Conservation (phyloP, 2,329 filamentous ascomycete species). For the Arachnomyces sp. region DNA sequence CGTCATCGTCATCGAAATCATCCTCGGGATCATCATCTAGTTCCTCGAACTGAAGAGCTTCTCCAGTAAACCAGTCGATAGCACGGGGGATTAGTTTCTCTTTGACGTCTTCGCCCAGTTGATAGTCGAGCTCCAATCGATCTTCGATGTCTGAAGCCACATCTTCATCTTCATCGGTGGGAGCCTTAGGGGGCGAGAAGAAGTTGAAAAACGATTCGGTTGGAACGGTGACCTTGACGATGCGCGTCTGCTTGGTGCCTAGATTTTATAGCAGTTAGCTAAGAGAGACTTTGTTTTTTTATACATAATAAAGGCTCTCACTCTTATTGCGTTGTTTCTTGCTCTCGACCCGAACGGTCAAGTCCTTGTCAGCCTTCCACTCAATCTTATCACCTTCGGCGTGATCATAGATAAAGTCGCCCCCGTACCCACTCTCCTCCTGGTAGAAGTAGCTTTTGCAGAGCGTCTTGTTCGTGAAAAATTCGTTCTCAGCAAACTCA, state of each 20-base stretch:
- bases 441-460: slow-evolving; percentile 99
- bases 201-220: slow-evolving; percentile 99
- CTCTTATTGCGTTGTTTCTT: slow-evolving; percentile 99
- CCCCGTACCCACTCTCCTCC: slow-evolving; percentile 95
- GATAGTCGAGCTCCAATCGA: slow-evolving; percentile 95
- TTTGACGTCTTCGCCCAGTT: slow-evolving; percentile 98
- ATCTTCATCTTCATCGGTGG: slow-evolving; percentile 59
- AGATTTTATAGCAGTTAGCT: too few relatives aligned
- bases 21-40: slow-evolving; percentile 77
- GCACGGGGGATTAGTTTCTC: slow-evolving; percentile 98
- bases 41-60: slow-evolving; percentile 95
- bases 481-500: slow-evolving; percentile 90
- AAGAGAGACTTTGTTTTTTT: slow-evolving; percentile 3
- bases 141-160: slow-evolving; percentile 89
- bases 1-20: slow-evolving; percentile 79
- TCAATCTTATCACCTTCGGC: slow-evolving; percentile 97
- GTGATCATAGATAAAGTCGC: slow-evolving; percentile 99
- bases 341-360: slow-evolving; percentile 91
- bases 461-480: slow-evolving; percentile 94
- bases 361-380: slow-evolving; percentile 87
- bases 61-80: slow-evolving; percentile 98
- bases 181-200: slow-evolving; percentile 90
- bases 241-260: slow-evolving; percentile 98
- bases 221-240: slow-evolving; percentile 98
- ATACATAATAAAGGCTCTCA: slow-evolving; percentile 44